Base-by-base conservation (phyloP, 306 rosid species). In the Cucurbita pepo region DNA sequence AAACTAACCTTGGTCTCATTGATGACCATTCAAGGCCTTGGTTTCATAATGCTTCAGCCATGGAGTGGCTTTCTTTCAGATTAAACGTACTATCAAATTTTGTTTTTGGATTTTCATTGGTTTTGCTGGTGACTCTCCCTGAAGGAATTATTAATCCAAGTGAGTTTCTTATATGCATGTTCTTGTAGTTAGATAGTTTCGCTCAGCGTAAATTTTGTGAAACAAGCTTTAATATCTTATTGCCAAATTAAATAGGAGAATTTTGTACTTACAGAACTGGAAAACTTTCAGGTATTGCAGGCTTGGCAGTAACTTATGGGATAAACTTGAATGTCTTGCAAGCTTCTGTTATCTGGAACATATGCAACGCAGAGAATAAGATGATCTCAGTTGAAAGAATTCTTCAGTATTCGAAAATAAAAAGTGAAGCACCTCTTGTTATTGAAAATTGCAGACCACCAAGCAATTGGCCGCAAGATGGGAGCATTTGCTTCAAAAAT, bases 1-100 rank as follows among this genome's bases (percentile, higher is more conserved):
- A 77, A 50, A 71, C 88, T 58, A 94, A 94, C 78, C 86, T 94
- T 59, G 74, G 50, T 38, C 97, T 87, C 61, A 81, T 90, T 70
- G 97, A 94, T 81, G 72, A 74, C 56, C 83, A 82, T 81, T 87
- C 98, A n/a, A 88, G 84, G 74, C 98, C 98, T 22, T 94, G 98
- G 98, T 90, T 94, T 79, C 97, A 94, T 71, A 94, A 89, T 56
- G 82, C 86, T 16, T 86, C 98, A 37, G 97, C 95, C 21, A 90
- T 94, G 98, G 98, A 94, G 76, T 94, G 98, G 98, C 94, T 90
- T 25, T 94, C 96, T 69, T 94, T 79, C 87, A 87, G 98, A 80
- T 77, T 94, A 72, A 94, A 94, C 77, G 40, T 94, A 37, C 87
- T 94, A 13, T 90, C 98, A 47, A 94, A 94, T 80, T 94, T 94